A percentile compares a stretch with the other conserved stretches of the same genome.
Conservation (phyloP, 139 green algal genomes). For the Zygnema circumcarinatum region DNA sequence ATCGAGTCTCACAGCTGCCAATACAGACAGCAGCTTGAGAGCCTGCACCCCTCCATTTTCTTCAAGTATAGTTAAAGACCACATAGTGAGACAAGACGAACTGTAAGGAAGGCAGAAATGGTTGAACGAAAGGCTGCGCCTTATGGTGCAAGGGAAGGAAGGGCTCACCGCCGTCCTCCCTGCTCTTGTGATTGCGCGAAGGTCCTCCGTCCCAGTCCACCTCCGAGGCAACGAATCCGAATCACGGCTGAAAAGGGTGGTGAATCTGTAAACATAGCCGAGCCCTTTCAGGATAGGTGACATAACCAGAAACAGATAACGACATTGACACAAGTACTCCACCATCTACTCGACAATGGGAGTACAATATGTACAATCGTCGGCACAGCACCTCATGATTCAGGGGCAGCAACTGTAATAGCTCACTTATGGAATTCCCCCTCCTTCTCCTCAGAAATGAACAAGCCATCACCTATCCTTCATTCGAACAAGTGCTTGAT, state of each 20-base stretch:
- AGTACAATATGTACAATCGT: not conserved
- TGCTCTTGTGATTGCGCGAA: conserved; percentile 42
- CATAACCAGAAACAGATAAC: too few relatives aligned
- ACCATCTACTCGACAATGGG: not conserved
- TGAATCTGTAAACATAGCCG: conserved; percentile 46
- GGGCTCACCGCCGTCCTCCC: conserved; percentile 37
- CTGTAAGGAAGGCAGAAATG: not conserved
- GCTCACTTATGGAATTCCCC: too few relatives aligned
- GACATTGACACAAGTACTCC: too few relatives aligned
- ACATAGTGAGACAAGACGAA: too few relatives aligned
- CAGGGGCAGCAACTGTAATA: too few relatives aligned
- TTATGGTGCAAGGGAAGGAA: not conserved
- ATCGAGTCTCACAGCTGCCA: conserved; percentile 38
- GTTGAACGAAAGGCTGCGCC: too few relatives aligned
- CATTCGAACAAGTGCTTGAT: conserved; percentile 40
- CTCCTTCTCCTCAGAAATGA: not conserved
- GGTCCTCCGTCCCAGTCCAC: conserved; percentile 50
- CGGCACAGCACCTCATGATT: too few relatives aligned
- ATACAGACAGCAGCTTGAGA: conserved; percentile 26
- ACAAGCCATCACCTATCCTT: conserved; percentile 42
- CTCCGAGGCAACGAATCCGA: conserved; percentile 30
- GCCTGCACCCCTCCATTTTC: not conserved
- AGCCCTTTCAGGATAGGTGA: not conserved
- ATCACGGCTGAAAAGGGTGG: conserved; percentile 46
- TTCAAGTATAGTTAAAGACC: not conserved